Evolutionary conservation across 257 asterid species (phyloP).

Genomic region (Asclepias syriaca): DNA sequence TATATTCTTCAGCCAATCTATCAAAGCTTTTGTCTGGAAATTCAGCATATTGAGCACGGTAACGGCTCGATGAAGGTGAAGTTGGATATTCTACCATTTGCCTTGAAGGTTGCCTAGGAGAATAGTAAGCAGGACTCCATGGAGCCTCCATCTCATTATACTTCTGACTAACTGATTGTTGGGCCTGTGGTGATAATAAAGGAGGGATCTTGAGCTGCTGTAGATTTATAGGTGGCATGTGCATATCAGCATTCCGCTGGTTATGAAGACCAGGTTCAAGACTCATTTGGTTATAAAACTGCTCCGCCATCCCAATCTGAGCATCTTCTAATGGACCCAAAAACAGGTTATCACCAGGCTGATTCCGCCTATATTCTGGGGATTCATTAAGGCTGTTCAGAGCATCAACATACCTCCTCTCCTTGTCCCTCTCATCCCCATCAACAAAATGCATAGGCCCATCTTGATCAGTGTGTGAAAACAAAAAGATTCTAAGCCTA

Average conservation of each 20-base stretch:
- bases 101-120: conserved; percentile 81
- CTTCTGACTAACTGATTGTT: conserved; percentile 57
- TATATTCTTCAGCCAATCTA: conserved; percentile 61
- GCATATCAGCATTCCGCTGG: conserved; percentile 71
- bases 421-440: conserved; percentile 90
- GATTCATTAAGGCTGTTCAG: conserved; percentile 89
- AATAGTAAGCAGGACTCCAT: conserved; percentile 93
- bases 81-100: conserved; percentile 62
- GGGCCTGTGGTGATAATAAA: conserved; percentile 56
- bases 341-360: conserved; percentile 38
- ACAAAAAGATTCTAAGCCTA: conserved; percentile 77
- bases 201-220: conserved; percentile 70
- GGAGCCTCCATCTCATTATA: conserved; percentile 88
- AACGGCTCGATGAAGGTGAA: conserved; percentile 79
- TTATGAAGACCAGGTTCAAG: conserved; percentile 64
- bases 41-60: conserved; percentile 56
- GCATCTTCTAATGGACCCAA: conserved; percentile 56
- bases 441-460: conserved; percentile 65
- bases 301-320: conserved; percentile 54
- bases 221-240: conserved; percentile 65
- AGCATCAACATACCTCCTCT: conserved; percentile 93
- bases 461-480: conserved; percentile 65
- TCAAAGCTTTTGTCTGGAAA: conserved; percentile 45
- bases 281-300: conserved; percentile 62
- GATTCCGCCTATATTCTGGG: conserved; percentile 64